Base-by-base conservation (phyloP, 768 basidiomycete genomes). In the Clitopilus passeckerianus region DNA sequence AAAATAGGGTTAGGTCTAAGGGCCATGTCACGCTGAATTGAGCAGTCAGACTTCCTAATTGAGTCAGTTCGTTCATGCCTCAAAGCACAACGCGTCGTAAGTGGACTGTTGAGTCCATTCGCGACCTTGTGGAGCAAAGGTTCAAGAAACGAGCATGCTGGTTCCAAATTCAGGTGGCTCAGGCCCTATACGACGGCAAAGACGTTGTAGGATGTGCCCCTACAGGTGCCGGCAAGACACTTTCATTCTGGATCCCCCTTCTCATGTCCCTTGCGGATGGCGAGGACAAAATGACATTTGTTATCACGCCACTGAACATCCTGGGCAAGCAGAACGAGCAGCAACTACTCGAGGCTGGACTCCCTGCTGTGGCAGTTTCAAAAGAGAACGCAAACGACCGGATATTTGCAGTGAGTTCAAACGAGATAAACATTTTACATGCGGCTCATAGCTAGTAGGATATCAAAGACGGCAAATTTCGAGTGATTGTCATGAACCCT, bases 191-290 rank as follows among this genome's bases (percentile, higher is more conserved):
- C 53, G 27, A 44, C 2, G 57, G 57, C 23, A 52, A 53, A 30
- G 60, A 61, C 30, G 57, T 54, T 23, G 41, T 61, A 10, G 56
- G 37, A 4, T 57, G 56, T 58, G 60, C 60, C 27, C 46, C 57
- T 22, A 61, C 60, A 35, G 60, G 60, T 53, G 52, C 60, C 5
- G 46, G 46, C 34, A 63, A 63, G 27, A 63, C 61, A 53, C 52
- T 60, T 5, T 57, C 50, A 22, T 63, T 60, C 34, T 63, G 61
- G 61, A 59, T 62, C 15, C 37, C 61, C 7, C 41, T 62, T 6
- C 12, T 62, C 22, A 62, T 62, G 61, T 58, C 61, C n/a, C 35
- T 53, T 12, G 59, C 60, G 5, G 61, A 63, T 22, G 59, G 59
- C 9, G 5, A 46, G n/a, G 43, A 22, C n/a, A 60, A 56, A 15